A percentile compares a stretch with the other conserved stretches of the same genome.
Conservation (phyloP, 1,284 basidiomycete species). For the Pseudozyma hubeiensis region DNA sequence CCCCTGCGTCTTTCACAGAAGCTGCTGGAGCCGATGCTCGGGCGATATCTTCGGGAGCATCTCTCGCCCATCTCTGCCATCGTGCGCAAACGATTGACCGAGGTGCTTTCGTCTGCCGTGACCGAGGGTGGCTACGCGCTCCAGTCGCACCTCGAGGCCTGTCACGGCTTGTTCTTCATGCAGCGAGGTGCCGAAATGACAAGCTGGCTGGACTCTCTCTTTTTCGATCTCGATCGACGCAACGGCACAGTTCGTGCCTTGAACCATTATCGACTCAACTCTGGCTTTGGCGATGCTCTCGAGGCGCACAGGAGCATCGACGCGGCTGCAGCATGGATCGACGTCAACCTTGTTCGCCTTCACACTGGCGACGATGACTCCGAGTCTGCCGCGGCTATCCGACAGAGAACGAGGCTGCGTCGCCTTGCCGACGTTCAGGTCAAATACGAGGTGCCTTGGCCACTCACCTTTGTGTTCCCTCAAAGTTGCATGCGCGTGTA, state of each 20-base stretch:
- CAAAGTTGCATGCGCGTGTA: constrained; percentile 28
- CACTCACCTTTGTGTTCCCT: constrained; percentile 34
- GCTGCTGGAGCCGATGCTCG: constrained; percentile 38
- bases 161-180: constrained; percentile 49
- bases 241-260: constrained; percentile 19
- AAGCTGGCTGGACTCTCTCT: constrained; percentile 39
- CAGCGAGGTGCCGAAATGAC: constrained; percentile 42
- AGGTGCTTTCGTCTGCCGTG: constrained; percentile 24
- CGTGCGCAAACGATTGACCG: constrained; percentile 41
- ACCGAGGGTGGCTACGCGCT: constrained; percentile 39
- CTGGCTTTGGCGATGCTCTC: constrained; percentile 32
- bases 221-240: constrained; percentile 29
- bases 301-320: constrained; percentile 15
- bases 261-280: constrained; percentile 30
- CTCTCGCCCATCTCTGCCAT: constrained; percentile 41
- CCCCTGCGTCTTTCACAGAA: constrained; percentile 6
- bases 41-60: constrained; percentile 29
- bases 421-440: constrained; percentile 33
- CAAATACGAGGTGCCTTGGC: constrained; percentile 51
- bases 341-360: constrained; percentile 35
- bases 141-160: constrained; percentile 29
- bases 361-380: constrained; percentile 13
- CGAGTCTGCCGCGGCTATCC: constrained; percentile 15
- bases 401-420: constrained; percentile 22
- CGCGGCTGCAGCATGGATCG: constrained; percentile 29